Percentiles rank a stretch among this genome's conserved stretches.
Evolutionary conservation across 805 yeast genomes (phyloP).

Genomic region (Teunomyces tritomae): DNA sequence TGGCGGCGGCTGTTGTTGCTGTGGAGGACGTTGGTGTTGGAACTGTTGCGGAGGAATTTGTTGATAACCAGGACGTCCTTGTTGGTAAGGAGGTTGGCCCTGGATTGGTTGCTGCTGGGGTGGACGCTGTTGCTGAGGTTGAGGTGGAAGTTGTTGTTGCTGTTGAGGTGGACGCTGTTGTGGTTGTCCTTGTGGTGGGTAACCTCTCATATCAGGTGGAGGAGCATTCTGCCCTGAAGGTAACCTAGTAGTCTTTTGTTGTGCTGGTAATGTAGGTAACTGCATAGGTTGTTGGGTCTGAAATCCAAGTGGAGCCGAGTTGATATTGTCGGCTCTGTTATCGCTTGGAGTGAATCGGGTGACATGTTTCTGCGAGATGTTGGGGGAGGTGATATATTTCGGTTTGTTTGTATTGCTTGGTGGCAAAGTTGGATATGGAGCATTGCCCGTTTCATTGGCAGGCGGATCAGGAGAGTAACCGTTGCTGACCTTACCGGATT

Average conservation of each 20-base stretch:
- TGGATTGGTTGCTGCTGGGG: constrained; percentile 3
- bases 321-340: not conserved
- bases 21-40: constrained; percentile 12
- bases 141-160: not conserved
- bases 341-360: constrained; percentile 8
- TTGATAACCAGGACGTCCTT: constrained; percentile 13
- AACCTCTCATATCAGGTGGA: not conserved
- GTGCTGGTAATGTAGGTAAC: constrained; percentile 9
- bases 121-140: constrained; percentile 1
- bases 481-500: constrained; percentile 21
- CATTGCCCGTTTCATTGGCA: not conserved
- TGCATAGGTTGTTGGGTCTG: constrained; percentile 2
- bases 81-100: constrained; percentile 7
- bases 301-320: not conserved
- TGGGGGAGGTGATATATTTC: constrained; percentile 32
- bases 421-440: constrained; percentile 11
- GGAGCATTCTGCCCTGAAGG: constrained; percentile 2
- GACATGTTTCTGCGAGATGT: constrained; percentile 25
- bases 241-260: constrained; percentile 3
- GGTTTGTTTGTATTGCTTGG: constrained; percentile 20
- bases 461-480: constrained; percentile 14
- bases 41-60: constrained; percentile 11
- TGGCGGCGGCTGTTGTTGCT: constrained; percentile 10
- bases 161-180: not conserved
- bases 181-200: constrained; percentile 2